Percentiles rank a stretch among this genome's conserved stretches.
These are phyloP conservation scores for Alectoria sarmentosa DNA, from an alignment of 495 filamentous ascomycete species.

Conservation along the genomic window DNA sequence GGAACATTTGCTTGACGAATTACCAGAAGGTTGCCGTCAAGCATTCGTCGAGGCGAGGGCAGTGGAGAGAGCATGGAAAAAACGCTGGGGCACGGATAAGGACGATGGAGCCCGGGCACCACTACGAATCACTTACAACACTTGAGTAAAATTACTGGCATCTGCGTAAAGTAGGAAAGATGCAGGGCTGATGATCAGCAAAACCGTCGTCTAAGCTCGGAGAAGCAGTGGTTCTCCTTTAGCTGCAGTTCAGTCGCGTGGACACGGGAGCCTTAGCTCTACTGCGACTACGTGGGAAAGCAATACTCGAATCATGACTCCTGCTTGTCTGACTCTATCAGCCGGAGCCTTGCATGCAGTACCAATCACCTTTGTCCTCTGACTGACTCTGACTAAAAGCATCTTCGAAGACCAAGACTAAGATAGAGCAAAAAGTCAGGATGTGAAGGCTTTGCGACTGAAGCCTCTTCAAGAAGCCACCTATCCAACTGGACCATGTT, in stretches of 20 bases:
- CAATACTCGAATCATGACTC: not conserved
- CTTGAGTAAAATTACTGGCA: not conserved
- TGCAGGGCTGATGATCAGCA: not conserved
- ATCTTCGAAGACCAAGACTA: too few relatives aligned
- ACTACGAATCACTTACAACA: constrained; percentile 44
- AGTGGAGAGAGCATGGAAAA: constrained; percentile 64
- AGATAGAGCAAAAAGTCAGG: not conserved
- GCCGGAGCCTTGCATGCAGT: not conserved
- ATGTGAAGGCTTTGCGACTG: not conserved
- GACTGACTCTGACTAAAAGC: not conserved
- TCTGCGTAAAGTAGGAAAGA: not conserved
- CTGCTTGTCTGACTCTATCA: not conserved
- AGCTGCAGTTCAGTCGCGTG: constrained; percentile 2
- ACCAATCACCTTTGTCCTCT: not conserved
- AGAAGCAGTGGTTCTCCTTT: not conserved
- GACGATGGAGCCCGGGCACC: constrained; percentile 40
- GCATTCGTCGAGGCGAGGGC: constrained; percentile 58
- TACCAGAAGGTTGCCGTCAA: constrained; percentile 63
- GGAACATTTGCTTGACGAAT: constrained; percentile 57
- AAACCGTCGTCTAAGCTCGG: not conserved
- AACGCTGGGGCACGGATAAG: constrained; percentile 58
- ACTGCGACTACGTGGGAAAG: constrained; percentile 6
- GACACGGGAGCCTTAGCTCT: constrained; percentile 7
- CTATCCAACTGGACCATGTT: not conserved
- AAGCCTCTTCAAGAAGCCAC: not conserved